These are phyloP conservation scores for Taphrina wiesneri DNA, from an alignment of 1,139 yeast genomes.

Conservation along the genomic window DNA sequence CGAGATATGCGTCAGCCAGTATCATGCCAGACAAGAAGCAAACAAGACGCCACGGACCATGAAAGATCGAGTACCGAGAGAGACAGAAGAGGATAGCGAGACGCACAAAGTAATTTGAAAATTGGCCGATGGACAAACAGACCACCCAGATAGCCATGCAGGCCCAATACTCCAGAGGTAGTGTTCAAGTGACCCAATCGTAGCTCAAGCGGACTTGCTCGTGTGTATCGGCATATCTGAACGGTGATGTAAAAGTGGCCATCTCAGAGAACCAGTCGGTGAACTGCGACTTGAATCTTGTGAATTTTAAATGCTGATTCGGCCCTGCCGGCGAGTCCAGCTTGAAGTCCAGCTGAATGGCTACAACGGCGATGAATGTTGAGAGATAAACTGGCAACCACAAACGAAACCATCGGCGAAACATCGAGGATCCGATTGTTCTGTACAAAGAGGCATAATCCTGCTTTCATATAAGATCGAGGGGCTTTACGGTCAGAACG, in stretches of 20 bases:
- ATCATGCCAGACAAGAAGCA: conserved; percentile 17
- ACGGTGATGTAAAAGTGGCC: not conserved
- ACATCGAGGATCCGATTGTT: not conserved
- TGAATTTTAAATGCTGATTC: not conserved
- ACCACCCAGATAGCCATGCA: not conserved
- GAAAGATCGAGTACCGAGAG: not conserved
- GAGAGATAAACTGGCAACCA: not conserved
- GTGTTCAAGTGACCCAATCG: not conserved
- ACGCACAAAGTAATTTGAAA: not conserved
- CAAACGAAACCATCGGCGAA: not conserved
- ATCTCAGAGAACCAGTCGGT: not conserved
- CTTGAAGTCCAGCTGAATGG: not conserved
- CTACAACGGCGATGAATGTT: not conserved
- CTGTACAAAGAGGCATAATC: not conserved
- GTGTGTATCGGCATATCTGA: not conserved
- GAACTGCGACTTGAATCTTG: not conserved
- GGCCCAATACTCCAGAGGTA: not conserved
- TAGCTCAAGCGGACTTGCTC: not conserved
- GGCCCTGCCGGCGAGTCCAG: not conserved
- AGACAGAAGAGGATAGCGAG: not conserved
- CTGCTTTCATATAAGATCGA: not conserved
- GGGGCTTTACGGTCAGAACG: not conserved
- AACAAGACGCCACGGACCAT: not conserved
- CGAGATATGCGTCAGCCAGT: not conserved
- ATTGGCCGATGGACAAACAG: not conserved